Base-by-base conservation (phyloP, 1,139 yeast genomes). In the Kodamaea plutei region DNA sequence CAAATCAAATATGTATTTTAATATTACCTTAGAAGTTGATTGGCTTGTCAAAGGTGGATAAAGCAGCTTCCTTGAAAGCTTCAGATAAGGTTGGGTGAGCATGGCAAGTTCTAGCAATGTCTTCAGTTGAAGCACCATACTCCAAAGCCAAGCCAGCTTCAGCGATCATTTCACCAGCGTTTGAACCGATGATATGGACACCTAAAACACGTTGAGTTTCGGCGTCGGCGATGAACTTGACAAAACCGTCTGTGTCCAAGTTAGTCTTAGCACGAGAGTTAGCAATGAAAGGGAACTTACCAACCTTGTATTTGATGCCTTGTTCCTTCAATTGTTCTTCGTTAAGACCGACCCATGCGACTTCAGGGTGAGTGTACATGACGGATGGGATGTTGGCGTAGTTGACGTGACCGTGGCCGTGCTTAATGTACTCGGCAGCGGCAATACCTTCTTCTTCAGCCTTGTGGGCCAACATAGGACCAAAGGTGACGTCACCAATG, bases 371-470 rank as follows among this genome's bases (percentile, higher is more conserved):
- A 30, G 96, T 81, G 75, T 91, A 91, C 97, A 91, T 89, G 47
- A 93, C 98, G 25, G 96, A 79, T 46, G 99, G 99, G 50, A 93
- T 91, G 68, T 85, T 91, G 49, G 82, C 95, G 66, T 93, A 93
- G 79, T 93, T 93, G 48, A 93, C 97, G 58, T 93, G 98, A 39
- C 99, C 99, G 58, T 84, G 85, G 43, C 98, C 98, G 47, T 65
- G 65, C 73, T 87, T 85, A 61, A 93, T 79, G 72, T 77, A 84
- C 69, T 93, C 99, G 42, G 77, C 97, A 43, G 96, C 98, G 37
- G 98, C 99, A 52, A 93, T 82, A 64, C 96, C 99, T 73, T 93
- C 99, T 64, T 93, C 99, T 72, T 93, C 99, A 41, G 99, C 99
- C 75, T 93, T 93, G 76, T 93, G 99, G 43, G 99, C 99, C 68